These are phyloP conservation scores for Solanum medicagineum DNA, from an alignment of 257 asterid species.

Conservation along the genomic window DNA sequence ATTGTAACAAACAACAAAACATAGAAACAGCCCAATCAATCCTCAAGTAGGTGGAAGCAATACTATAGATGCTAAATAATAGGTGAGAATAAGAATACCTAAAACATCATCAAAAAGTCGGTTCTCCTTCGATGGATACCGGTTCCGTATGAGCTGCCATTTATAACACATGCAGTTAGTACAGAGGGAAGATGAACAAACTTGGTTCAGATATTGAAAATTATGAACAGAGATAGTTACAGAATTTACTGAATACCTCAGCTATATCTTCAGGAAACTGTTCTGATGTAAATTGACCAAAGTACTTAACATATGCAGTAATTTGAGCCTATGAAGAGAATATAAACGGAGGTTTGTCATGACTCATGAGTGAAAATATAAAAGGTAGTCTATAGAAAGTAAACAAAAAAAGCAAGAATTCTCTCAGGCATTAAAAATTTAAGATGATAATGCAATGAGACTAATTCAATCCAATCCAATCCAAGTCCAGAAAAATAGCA, in stretches of 20 bases:
- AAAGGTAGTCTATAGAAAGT: background rate
- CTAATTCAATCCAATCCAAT: background rate
- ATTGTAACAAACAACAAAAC: background rate
- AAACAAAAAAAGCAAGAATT: background rate
- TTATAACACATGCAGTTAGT: background rate
- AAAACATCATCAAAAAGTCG: constrained; percentile 90
- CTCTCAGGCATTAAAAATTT: background rate
- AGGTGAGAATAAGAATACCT: constrained; percentile 34
- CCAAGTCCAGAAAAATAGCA: background rate
- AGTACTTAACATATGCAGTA: constrained; percentile 84
- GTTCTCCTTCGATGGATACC: constrained; percentile 77
- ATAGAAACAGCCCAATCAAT: background rate
- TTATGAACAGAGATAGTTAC: background rate
- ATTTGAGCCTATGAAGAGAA: constrained; percentile 55
- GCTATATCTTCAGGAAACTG: constrained; percentile 95
- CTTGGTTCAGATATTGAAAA: background rate
- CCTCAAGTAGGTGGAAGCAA: background rate
- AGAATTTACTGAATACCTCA: constrained; percentile 44
- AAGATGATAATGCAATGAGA: background rate
- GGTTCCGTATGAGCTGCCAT: constrained; percentile 80
- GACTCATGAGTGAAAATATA: background rate
- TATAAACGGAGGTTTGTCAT: background rate
- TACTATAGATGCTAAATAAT: background rate
- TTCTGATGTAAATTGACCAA: constrained; percentile 94
- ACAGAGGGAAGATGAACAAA: background rate